These are phyloP conservation scores for Macrotyloma uniflorum DNA, from an alignment of 306 rosid species.

Conservation along the genomic window DNA sequence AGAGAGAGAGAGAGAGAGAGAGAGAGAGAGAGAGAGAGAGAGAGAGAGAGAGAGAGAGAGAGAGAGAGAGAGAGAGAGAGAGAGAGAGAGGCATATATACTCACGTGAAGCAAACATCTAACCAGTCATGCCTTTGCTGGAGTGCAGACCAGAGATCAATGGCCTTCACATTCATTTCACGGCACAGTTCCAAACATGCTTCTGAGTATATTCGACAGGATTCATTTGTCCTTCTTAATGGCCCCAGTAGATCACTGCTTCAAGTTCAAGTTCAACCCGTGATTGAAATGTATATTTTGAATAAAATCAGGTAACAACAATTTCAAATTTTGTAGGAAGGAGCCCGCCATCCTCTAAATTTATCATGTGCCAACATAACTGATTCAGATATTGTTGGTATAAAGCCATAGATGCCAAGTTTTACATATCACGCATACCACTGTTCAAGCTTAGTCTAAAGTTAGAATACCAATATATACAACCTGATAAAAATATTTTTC, in stretches of 20 bases:
- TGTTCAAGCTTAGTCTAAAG: neutral
- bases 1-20: no score
- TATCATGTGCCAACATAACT: neutral
- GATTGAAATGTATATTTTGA: neutral
- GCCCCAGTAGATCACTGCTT: slow-evolving; percentile 21
- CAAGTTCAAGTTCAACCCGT: slow-evolving; percentile 20
- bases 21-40: no score
- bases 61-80: neutral
- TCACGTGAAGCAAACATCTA: slow-evolving; percentile 66
- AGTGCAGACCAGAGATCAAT: slow-evolving; percentile 71
- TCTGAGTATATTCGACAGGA: slow-evolving; percentile 65
- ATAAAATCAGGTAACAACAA: neutral
- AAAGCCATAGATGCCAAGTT: neutral
- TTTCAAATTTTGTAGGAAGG: neutral
- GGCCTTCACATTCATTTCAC: slow-evolving; percentile 62
- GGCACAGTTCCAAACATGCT: slow-evolving; percentile 70
- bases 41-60: no score
- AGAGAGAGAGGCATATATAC: slow-evolving; percentile 33
- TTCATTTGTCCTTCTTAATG: slow-evolving; percentile 53
- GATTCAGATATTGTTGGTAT: neutral
- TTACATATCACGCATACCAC: neutral
- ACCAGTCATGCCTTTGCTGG: slow-evolving; percentile 68
- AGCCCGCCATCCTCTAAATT: neutral
- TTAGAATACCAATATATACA: neutral
- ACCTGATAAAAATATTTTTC: no score